Evolutionary conservation across 2,329 filamentous ascomycete genomes (phyloP), one percentile per base, ranked within the genome.

Genomic region (Ustilaginoidea virens): DNA sequence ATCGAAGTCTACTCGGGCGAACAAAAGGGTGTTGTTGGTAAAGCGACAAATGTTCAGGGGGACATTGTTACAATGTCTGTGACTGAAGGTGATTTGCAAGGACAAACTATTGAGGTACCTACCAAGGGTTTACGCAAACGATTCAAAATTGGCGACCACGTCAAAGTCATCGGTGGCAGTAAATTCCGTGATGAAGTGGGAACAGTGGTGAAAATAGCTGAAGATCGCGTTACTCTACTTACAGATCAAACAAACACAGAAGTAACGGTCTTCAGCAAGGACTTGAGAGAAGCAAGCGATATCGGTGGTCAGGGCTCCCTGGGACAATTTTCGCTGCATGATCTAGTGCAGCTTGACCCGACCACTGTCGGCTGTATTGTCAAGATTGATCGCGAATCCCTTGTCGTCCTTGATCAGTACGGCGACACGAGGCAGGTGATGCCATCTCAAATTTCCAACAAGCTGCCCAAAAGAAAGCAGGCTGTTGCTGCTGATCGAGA

Each of bases 191-290:
- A 94, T 43, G 90, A 98, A 56, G 80, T 96, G 25, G 90, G 90
- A 53, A 92, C 94, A 71, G 86, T 98, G 29, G 85, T 96, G 39
- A 82, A 83, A 51, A 90, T 94, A 40, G 78, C 74, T 27, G 83
- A 92, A 35, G 90, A 98, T 49, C 76, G 81, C 22, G 85, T 98
- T 33, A 96, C 90, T 1, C 63, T 98, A 39, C 62, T 98, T 39
- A 93, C 82, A 27, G 90, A 98, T 55, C 83, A 90, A 50, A 90
- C 74, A 35, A 87, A 90, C 53, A 75, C 77, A 29, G 90, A 98
- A 50, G 85, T 98, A 41, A 94, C 86, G 0, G 90, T 98, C 19
- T 98, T 98, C 49, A 94, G 87, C 60, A 94, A 92, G 51, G 90
- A 98, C 57, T 59, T 98, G 35, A 74, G 92, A 40, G 82, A 93